Evolutionary conservation across 1,139 yeast genomes (phyloP).

Genomic region (Suhomyces bokatorum): DNA sequence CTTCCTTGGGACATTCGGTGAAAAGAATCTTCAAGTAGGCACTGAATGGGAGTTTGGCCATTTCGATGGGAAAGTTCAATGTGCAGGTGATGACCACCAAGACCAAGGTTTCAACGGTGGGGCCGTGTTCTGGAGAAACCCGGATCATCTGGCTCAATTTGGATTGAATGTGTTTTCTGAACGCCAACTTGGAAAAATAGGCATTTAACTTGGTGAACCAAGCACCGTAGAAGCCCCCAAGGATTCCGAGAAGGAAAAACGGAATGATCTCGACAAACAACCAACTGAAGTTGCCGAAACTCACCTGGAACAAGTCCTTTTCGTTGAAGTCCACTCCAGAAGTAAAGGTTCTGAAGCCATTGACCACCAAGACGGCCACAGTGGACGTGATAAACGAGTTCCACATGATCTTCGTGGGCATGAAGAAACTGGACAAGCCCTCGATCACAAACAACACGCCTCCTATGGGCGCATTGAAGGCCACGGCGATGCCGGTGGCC

Average conservation of each 20-base stretch:
- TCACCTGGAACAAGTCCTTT: constrained; percentile 62
- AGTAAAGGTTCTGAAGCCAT: constrained; percentile 60
- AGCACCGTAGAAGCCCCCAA: constrained; percentile 71
- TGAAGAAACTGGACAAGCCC: constrained; percentile 62
- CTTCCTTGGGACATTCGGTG: constrained; percentile 54
- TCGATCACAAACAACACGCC: constrained; percentile 89
- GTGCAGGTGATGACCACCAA: constrained; percentile 54
- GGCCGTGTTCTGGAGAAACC: constrained; percentile 14
- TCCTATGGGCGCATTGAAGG: constrained; percentile 93
- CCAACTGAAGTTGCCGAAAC: constrained; percentile 72
- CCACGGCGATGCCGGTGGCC: constrained; percentile 92
- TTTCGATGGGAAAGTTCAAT: constrained; percentile 54
- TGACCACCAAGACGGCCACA: constrained; percentile 63
- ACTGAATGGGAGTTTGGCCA: constrained; percentile 56
- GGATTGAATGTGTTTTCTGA: constrained; percentile 21
- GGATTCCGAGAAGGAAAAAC: constrained; percentile 61
- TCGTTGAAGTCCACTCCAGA: constrained; percentile 53
- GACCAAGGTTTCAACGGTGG: constrained; percentile 47
- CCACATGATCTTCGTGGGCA: constrained; percentile 73
- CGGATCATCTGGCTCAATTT: constrained; percentile 21
- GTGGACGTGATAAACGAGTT: constrained; percentile 78
- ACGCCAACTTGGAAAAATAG: constrained; percentile 20
- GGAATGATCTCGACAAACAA: constrained; percentile 67
- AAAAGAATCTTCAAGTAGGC: constrained; percentile 59
- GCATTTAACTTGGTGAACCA: constrained; percentile 52